Base-by-base conservation (phyloP, 768 basidiomycete species). In the Exsudoporus frostii region DNA sequence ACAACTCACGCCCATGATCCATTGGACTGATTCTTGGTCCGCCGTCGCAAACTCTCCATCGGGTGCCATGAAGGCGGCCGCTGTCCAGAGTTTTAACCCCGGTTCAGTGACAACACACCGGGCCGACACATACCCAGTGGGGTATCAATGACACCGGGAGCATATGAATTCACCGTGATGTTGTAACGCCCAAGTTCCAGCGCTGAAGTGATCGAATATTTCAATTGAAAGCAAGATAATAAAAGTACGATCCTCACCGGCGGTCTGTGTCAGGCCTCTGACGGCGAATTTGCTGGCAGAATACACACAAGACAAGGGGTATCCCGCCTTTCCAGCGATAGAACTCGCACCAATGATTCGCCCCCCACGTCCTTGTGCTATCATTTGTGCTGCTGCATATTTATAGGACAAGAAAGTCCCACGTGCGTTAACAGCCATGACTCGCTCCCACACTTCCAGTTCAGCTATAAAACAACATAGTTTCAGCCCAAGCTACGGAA, bases 341-440 rank as follows among this genome's bases (percentile, higher is more conserved):
- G 63, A 69, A 22, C 58, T 60, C 8, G 67, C 67, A 1, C 85
- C 79, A 25, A 85, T 75, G 53, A 87, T 81, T 17, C 79, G 72
- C 1, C 84, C 81, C 15, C 81, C 77, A 6, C 66, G 69, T 0
- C 77, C 75, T 67, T 81, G 80, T 9, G 60, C 51, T 9, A 83
- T 73, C 86, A 87, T 87, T 58, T 81, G 78, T 47, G 70, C 71
- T 17, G 81, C 84, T 2, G 84, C 86, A 53, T 84, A 74, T 48
- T 85, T 82, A 41, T 85, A 86, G 62, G 81, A 85, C 54, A 81
- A 74, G 69, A 81, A 84, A 2, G 76, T 69, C 34, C 83, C 84
- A 48, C 79, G 76, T 54, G 77, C 72, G 59, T 87, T 86, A 58
- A 85, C 69, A 5, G 74, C 69, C 54, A 79, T 68, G 7, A 69